A percentile compares a stretch with the other conserved stretches of the same genome.
These are phyloP conservation scores for Phyllosticta ampelicida DNA, from an alignment of 2,329 filamentous ascomycete species.

Conservation along the genomic window DNA sequence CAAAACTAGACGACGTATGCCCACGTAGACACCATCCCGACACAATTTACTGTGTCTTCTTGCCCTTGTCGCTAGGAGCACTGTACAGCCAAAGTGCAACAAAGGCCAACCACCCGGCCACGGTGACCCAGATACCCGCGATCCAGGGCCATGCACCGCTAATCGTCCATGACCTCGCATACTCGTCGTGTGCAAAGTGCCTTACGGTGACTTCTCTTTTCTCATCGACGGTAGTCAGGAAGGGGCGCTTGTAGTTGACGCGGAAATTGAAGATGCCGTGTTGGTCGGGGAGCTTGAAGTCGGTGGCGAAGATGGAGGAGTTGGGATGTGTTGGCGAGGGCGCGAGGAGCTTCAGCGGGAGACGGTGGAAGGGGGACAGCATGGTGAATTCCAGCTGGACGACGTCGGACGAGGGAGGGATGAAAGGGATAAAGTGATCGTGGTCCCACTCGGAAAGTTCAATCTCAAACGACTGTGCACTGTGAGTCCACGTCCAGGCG, in stretches of 20 bases:
- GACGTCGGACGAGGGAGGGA: constrained; percentile 55
- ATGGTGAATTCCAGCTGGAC: constrained; percentile 97
- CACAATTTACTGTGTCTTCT: constrained; percentile 30
- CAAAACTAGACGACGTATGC: background rate
- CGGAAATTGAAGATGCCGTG: constrained; percentile 99
- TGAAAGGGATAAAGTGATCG: constrained; percentile 66
- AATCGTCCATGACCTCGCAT: constrained; percentile 81
- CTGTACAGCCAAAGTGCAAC: constrained; percentile 80
- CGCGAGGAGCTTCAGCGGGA: constrained; percentile 50
- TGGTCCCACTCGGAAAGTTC: constrained; percentile 76
- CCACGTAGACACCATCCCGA: no score
- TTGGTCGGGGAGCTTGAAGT: constrained; percentile 84
- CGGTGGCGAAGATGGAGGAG: constrained; percentile 60
- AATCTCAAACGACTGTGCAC: constrained; percentile 64
- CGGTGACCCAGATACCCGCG: constrained; percentile 71
- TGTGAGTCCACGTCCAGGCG: constrained; percentile 17
- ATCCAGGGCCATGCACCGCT: constrained; percentile 93
- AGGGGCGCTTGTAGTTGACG: constrained; percentile 93
- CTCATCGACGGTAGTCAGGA: constrained; percentile 80
- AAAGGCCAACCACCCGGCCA: constrained; percentile 75
- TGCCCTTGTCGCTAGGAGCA: constrained; percentile 44
- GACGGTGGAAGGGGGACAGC: constrained; percentile 93
- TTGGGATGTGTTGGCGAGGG: constrained; percentile 46
- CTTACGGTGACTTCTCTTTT: constrained; percentile 91
- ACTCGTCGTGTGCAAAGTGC: constrained; percentile 96